Evolutionary conservation across 2,329 filamentous ascomycete genomes (phyloP).

Genomic region (Trichophyton equinum): DNA sequence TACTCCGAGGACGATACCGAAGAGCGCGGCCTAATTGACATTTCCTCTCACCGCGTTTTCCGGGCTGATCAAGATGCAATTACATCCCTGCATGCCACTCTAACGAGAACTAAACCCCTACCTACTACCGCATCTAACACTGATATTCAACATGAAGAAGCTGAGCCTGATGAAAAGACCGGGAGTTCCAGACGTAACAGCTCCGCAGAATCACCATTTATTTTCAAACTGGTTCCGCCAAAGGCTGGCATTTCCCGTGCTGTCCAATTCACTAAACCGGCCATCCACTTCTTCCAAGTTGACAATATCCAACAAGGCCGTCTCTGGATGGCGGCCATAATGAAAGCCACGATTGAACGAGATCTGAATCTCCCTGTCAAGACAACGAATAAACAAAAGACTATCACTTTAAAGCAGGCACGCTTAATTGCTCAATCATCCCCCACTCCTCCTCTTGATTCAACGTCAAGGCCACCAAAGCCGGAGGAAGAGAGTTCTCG

Average conservation of each 20-base stretch:
- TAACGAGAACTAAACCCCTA: conserved; percentile 70
- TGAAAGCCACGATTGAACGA: conserved; percentile 97
- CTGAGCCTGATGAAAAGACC: conserved; percentile 14
- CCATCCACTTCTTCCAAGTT: conserved; percentile 94
- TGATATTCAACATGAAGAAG: conserved; percentile 3
- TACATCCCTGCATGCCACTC: conserved; percentile 77
- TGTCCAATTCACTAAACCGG: conserved; percentile 95
- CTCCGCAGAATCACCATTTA: conserved; percentile 60
- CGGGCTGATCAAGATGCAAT: conserved; percentile 84
- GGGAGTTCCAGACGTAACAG: conserved; percentile 2
- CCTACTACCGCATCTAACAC: conserved; percentile 44
- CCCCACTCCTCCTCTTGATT: conserved; percentile 43
- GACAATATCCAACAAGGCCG: conserved; percentile 79
- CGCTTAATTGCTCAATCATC: conserved; percentile 78
- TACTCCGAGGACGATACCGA: conserved; percentile 86
- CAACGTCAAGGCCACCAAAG: conserved; percentile 35
- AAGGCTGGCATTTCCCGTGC: conserved; percentile 75
- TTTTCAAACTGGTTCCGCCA: conserved; percentile 93
- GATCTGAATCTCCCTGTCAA: conserved; percentile 62
- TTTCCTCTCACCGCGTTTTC: conserved; percentile 92
- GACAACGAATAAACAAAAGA: conserved; percentile 93
- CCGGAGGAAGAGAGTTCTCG: background rate
- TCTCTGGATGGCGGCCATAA: conserved; percentile 94
- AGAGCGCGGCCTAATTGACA: conserved; percentile 93
- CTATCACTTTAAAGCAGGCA: conserved; percentile 82